A percentile compares a stretch with the other conserved stretches of the same genome.
These are phyloP conservation scores for Cucurbita ficifolia DNA, from an alignment of 306 rosid genomes.

Conservation along the genomic window DNA sequence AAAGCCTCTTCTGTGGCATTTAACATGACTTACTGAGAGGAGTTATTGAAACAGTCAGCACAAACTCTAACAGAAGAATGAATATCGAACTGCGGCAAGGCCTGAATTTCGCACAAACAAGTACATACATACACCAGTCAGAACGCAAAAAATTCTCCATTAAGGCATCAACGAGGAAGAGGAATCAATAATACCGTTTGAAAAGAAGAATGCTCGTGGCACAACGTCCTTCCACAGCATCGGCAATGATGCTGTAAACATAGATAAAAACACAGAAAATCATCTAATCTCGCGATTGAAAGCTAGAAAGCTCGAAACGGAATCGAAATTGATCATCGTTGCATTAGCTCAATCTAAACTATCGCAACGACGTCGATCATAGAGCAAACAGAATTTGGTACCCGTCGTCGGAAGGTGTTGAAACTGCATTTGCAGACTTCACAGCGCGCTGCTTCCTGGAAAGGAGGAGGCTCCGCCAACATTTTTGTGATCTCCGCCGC, in stretches of 20 bases:
- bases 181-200: slow-evolving; percentile 38
- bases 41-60: slow-evolving; percentile 63
- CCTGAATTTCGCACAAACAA: slow-evolving; percentile 24
- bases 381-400: slow-evolving; percentile 1
- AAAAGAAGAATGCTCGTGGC: slow-evolving; percentile 73
- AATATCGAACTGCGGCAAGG: slow-evolving; percentile 77
- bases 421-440: slow-evolving; percentile 94
- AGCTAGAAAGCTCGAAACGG: not conserved
- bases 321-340: not conserved
- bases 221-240: slow-evolving; percentile 82
- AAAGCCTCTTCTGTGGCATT: too few species aligned
- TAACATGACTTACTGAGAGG: slow-evolving; percentile 33
- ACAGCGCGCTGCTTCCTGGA: slow-evolving; percentile 84
- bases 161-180: not conserved
- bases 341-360: not conserved
- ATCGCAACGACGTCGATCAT: not conserved
- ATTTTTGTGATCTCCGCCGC: slow-evolving; percentile 12
- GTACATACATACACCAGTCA: not conserved
- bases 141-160: not conserved
- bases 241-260: slow-evolving; percentile 89
- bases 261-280: not conserved
- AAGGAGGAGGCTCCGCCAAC: slow-evolving; percentile 66
- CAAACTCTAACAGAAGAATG: slow-evolving; percentile 74
- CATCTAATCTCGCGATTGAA: not conserved
- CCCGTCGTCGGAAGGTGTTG: slow-evolving; percentile 93